Evolutionary conservation across 306 rosid genomes (phyloP).

Genomic region (Cyamopsis tetragonoloba): DNA sequence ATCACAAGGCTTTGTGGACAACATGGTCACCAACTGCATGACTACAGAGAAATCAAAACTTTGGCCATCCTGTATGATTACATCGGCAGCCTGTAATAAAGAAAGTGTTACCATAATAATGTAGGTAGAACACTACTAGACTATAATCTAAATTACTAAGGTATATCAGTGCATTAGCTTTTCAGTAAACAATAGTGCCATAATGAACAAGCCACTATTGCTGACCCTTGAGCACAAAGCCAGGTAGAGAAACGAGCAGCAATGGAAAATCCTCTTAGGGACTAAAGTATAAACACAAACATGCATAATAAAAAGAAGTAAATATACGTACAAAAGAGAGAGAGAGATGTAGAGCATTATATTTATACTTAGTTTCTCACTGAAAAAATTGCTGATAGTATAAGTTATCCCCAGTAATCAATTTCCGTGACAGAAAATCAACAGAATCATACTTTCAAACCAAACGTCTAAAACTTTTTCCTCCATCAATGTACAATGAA

Average conservation of each 20-base stretch:
- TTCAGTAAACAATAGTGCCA: slow-evolving; percentile 7
- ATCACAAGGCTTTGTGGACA: slow-evolving; percentile 68
- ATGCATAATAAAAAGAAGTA: slow-evolving; percentile 12
- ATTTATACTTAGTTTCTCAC: background rate
- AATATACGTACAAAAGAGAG: no score
- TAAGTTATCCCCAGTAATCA: background rate
- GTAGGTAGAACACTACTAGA: background rate
- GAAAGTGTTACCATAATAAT: slow-evolving; percentile 26
- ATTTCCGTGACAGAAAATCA: background rate
- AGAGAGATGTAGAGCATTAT: no score
- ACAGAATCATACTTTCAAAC: background rate
- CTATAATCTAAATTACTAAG: slow-evolving; percentile 7
- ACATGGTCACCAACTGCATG: slow-evolving; percentile 79
- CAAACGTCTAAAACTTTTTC: slow-evolving; percentile 1
- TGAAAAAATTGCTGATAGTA: background rate
- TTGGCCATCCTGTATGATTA: slow-evolving; percentile 79
- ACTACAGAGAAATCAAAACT: slow-evolving; percentile 73
- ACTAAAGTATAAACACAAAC: background rate
- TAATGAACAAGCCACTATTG: slow-evolving; percentile 13
- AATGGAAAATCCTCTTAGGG: background rate
- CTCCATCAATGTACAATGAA: background rate
- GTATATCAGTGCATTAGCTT: slow-evolving; percentile 13
- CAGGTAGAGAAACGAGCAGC: background rate
- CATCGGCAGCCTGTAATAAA: slow-evolving; percentile 81
- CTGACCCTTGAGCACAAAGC: background rate